These are phyloP conservation scores for Polygonum maritimum DNA, from an alignment of 148 eudicot species.

Conservation along the genomic window DNA sequence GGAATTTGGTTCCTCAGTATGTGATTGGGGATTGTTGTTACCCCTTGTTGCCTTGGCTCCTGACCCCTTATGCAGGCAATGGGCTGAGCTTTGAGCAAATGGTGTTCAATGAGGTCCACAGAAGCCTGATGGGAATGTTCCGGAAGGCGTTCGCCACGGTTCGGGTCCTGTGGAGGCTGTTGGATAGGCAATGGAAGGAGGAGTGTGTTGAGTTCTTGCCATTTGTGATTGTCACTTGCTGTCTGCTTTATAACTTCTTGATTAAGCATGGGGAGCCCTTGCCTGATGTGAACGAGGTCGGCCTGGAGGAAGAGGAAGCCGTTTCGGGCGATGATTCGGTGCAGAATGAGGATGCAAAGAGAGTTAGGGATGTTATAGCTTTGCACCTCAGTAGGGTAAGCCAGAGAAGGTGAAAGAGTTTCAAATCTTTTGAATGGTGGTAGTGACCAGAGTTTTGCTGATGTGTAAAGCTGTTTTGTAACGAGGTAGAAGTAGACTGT, in stretches of 20 bases:
- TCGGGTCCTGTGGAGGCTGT: conserved; percentile 51
- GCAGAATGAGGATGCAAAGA: conserved; percentile 33
- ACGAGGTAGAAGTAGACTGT: not conserved
- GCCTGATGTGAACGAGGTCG: conserved; percentile 28
- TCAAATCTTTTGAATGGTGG: not conserved
- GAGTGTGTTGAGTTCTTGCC: conserved; percentile 74
- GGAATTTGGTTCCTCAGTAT: conserved; percentile 58
- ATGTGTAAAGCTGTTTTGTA: conserved; percentile 1
- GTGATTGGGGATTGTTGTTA: conserved; percentile 67
- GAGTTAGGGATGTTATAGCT: conserved; percentile 61
- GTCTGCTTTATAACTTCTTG: conserved; percentile 80
- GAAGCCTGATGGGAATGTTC: conserved; percentile 43
- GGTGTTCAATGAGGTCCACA: conserved; percentile 64
- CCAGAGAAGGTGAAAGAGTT: conserved; percentile 25
- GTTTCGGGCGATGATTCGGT: conserved; percentile 26
- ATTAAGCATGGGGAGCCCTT: conserved; percentile 59
- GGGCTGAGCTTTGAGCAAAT: conserved; percentile 24
- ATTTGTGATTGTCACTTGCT: conserved; percentile 53
- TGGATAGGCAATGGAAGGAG: conserved; percentile 63
- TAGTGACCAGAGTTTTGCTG: not conserved
- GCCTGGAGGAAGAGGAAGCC: conserved; percentile 18
- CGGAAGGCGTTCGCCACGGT: conserved; percentile 53
- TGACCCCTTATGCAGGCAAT: conserved; percentile 44
- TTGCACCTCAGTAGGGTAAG: conserved; percentile 56
- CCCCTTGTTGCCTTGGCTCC: conserved; percentile 76